Evolutionary conservation across 306 rosid species (phyloP).

Genomic region (Fragaria iinumae): DNA sequence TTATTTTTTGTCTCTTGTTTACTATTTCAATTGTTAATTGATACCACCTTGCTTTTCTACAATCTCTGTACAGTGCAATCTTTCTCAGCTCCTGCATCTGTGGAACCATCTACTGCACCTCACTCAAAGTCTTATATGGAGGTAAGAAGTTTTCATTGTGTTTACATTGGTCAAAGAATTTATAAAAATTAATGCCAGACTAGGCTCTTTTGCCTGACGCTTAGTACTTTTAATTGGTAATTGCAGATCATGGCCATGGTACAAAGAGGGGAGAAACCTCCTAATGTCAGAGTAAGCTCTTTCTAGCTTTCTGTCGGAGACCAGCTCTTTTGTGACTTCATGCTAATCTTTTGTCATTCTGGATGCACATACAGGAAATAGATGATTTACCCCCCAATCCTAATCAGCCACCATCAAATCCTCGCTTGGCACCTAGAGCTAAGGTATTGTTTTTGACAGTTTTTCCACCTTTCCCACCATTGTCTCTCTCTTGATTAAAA

Average conservation of each 20-base stretch:
- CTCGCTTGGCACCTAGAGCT: constrained; percentile 60
- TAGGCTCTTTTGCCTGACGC: constrained; percentile 14
- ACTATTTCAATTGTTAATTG: constrained; percentile 9
- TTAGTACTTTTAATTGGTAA: constrained; percentile 11
- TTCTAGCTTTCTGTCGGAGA: constrained; percentile 16
- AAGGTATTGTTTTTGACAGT: constrained; percentile 44
- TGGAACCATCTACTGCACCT: constrained; percentile 64
- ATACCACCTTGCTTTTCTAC: constrained; percentile 9
- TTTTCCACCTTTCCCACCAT: neutral
- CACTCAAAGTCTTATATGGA: constrained; percentile 82
- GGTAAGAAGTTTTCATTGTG: constrained; percentile 38
- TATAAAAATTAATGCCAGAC: constrained; percentile 17
- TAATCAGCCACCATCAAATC: constrained; percentile 70
- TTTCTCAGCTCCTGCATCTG: constrained; percentile 64
- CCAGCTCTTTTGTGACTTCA: constrained; percentile 20
- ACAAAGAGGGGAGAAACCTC: constrained; percentile 89
- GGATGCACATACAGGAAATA: constrained; percentile 59
- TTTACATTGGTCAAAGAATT: constrained; percentile 12
- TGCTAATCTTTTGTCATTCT: constrained; percentile 21
- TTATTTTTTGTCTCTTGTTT: constrained; percentile 2
- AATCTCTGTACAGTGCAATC: constrained; percentile 69
- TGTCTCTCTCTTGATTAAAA: neutral
- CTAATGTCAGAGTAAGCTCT: constrained; percentile 69
- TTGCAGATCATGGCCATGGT: constrained; percentile 89
- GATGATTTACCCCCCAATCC: constrained; percentile 74